Conservation (phyloP, 2,329 filamentous ascomycete genomes). For the Colletotrichum sublineola region DNA sequence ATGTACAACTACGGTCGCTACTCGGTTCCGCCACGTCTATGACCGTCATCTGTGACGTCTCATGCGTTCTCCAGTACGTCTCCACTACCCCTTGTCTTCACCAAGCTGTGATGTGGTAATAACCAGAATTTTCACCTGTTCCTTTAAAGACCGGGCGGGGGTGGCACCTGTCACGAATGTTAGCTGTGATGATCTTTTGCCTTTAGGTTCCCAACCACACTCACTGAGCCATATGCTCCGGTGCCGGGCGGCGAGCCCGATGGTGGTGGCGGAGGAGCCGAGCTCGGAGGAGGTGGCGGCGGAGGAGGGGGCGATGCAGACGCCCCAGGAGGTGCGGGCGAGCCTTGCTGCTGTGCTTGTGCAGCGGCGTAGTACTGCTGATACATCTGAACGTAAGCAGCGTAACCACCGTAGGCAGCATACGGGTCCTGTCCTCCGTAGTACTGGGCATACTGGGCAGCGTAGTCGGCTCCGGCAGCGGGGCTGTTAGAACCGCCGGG, state of each 20-base stretch:
- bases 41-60: neutral
- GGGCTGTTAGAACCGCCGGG: slow-evolving; percentile 53
- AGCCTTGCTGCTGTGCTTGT: slow-evolving; percentile 62
- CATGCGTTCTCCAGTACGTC: neutral
- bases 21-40: neutral
- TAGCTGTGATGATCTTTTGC: neutral
- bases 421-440: slow-evolving; percentile 85
- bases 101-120: neutral
- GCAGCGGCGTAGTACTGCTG: slow-evolving; percentile 75
- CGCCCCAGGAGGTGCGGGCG: slow-evolving; percentile 61
- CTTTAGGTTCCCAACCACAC: slow-evolving; percentile 47
- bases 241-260: slow-evolving; percentile 65
- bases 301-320: slow-evolving; percentile 69
- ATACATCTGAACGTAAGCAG: slow-evolving; percentile 80
- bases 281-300: slow-evolving; percentile 70
- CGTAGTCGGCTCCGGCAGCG: slow-evolving; percentile 70
- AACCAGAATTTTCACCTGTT: neutral
- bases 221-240: slow-evolving; percentile 74
- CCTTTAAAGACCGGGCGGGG: slow-evolving; percentile 65
- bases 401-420: slow-evolving; percentile 90
- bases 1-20: slow-evolving; percentile 25
- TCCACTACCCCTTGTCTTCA: neutral
- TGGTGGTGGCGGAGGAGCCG: slow-evolving; percentile 66
- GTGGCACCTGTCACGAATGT: slow-evolving; percentile 62
- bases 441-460: slow-evolving; percentile 86